A percentile compares a stretch with the other conserved stretches of the same genome.
These are phyloP conservation scores for Verbascum thapsus DNA, from an alignment of 257 asterid genomes.

Conservation along the genomic window DNA sequence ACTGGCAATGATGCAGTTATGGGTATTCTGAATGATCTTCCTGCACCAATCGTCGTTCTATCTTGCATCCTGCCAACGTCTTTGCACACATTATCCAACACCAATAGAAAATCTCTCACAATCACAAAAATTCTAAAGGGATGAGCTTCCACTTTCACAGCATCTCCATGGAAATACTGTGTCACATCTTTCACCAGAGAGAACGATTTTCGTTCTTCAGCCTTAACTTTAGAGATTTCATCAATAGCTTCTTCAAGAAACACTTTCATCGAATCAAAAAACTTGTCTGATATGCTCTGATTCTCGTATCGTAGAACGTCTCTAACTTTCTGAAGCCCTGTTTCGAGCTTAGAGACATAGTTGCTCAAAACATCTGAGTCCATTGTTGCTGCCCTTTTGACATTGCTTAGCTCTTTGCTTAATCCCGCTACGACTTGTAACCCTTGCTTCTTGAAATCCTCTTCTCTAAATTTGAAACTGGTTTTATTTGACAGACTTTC, in stretches of 20 bases:
- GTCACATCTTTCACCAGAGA: slow-evolving; percentile 77
- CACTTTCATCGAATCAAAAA: slow-evolving; percentile 66
- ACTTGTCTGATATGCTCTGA: slow-evolving; percentile 49
- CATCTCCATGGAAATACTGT: slow-evolving; percentile 81
- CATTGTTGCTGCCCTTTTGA: slow-evolving; percentile 84
- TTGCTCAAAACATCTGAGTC: slow-evolving; percentile 80
- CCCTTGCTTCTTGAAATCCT: slow-evolving; percentile 67
- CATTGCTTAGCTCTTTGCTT: slow-evolving; percentile 74
- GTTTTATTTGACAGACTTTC: slow-evolving; percentile 36
- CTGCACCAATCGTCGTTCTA: slow-evolving; percentile 55
- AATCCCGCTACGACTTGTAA: slow-evolving; percentile 69
- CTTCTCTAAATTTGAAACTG: slow-evolving; percentile 46
- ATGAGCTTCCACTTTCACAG: slow-evolving; percentile 74
- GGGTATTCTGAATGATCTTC: slow-evolving; percentile 73
- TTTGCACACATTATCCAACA: slow-evolving; percentile 78
- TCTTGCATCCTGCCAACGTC: slow-evolving; percentile 82
- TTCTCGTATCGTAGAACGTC: slow-evolving; percentile 56
- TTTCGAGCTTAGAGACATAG: slow-evolving; percentile 74
- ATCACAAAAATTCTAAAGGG: slow-evolving; percentile 75
- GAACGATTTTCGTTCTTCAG: slow-evolving; percentile 74
- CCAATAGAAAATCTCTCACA: slow-evolving; percentile 71
- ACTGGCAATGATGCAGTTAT: slow-evolving; percentile 61
- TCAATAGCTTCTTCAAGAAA: slow-evolving; percentile 67
- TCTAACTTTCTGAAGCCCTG: slow-evolving; percentile 71
- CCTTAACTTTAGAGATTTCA: slow-evolving; percentile 63